Conservation (phyloP, 2,329 filamentous ascomycete genomes). For the Chaetoscypha palmicola region DNA sequence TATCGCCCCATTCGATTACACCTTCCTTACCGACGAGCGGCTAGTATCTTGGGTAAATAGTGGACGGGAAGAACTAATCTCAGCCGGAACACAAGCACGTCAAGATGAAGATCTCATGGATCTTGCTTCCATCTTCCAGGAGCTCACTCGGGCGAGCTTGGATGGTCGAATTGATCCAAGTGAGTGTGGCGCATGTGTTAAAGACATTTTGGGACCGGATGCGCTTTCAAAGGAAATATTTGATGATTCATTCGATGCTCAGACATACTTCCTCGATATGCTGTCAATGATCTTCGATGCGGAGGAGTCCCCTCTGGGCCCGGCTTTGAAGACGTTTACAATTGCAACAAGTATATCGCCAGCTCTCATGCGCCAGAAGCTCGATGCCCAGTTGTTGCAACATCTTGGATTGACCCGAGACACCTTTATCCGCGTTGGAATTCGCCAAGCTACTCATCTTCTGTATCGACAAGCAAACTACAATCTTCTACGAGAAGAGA, state of each 20-base stretch:
- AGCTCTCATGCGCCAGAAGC: conserved; percentile 65
- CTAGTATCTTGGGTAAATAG: conserved; percentile 60
- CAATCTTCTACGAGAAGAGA: conserved; percentile 90
- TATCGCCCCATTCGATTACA: conserved; percentile 55
- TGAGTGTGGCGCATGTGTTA: conserved; percentile 66
- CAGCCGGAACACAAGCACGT: conserved; percentile 56
- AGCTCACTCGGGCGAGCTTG: conserved; percentile 70
- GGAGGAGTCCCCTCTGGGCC: conserved; percentile 46
- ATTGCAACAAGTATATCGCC: conserved; percentile 66
- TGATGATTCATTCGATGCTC: conserved; percentile 50
- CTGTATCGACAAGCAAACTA: conserved; percentile 96
- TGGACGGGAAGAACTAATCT: conserved; percentile 61
- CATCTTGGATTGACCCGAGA: conserved; percentile 73
- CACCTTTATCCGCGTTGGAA: conserved; percentile 76
- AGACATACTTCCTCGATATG: conserved; percentile 73
- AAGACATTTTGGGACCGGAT: conserved; percentile 61
- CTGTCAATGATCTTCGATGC: conserved; percentile 72
- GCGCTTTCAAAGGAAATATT: conserved; percentile 38
- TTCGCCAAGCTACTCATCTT: conserved; percentile 85
- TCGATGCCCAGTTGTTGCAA: conserved; percentile 73
- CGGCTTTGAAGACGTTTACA: conserved; percentile 59
- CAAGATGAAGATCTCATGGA: conserved; percentile 61
- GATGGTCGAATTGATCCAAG: conserved; percentile 58
- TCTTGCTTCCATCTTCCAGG: conserved; percentile 71
- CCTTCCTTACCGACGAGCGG: conserved; percentile 64